Percentiles rank a stretch among this genome's conserved stretches.
Conservation (phyloP, 176 grass and related monocot species). For the Chloris gayana region DNA sequence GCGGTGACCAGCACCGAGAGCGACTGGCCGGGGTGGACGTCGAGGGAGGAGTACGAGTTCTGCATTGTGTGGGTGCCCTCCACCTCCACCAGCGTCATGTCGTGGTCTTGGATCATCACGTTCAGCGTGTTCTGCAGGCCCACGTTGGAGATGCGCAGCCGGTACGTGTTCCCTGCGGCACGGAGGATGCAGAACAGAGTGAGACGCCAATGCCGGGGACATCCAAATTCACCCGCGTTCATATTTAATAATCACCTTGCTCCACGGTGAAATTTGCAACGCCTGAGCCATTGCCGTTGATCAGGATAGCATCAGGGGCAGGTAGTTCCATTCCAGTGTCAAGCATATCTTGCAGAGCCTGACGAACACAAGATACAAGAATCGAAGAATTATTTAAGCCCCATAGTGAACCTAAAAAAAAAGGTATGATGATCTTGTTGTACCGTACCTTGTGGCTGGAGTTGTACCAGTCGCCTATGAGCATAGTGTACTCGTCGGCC, state of each 20-base stretch:
- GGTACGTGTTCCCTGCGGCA: conserved; percentile 68
- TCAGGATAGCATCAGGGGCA: conserved; percentile 63
- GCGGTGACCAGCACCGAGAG: conserved; percentile 68
- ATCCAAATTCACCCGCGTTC: neutral
- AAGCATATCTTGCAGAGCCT: conserved; percentile 63
- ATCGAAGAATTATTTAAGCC: neutral
- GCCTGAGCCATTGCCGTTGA: conserved; percentile 68
- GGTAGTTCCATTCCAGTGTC: conserved; percentile 59
- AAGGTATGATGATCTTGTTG: too few species aligned
- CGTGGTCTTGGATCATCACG: conserved; percentile 60
- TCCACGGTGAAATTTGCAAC: conserved; percentile 51
- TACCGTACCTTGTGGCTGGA: conserved; percentile 48
- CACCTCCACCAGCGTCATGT: conserved; percentile 75
- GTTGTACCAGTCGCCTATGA: conserved; percentile 87
- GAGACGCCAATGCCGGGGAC: neutral
- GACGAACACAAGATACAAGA: neutral
- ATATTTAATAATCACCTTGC: conserved; percentile 45
- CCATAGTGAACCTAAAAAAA: neutral
- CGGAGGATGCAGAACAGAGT: neutral
- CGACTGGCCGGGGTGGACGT: conserved; percentile 83
- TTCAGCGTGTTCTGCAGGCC: conserved; percentile 71
- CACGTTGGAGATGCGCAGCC: conserved; percentile 80
- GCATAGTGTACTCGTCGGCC: conserved; percentile 58
- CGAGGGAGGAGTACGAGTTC: conserved; percentile 66
- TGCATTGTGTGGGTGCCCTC: conserved; percentile 90